Conservation (phyloP, 805 yeast genomes). For the Suhomyces sp. region DNA sequence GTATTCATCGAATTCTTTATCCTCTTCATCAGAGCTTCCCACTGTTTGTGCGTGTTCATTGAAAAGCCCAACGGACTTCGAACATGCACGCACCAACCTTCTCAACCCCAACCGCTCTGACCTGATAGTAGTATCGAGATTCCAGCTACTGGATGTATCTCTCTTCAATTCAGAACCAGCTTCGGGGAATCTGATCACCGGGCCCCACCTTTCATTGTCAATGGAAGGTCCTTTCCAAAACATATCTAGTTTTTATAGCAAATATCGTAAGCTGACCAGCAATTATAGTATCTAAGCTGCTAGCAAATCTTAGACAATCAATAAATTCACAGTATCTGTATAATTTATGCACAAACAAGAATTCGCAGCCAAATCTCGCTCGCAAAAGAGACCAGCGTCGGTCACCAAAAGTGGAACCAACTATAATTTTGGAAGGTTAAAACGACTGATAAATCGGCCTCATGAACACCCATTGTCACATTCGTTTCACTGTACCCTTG, state of each 20-base stretch:
- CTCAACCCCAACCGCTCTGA: conserved; percentile 6
- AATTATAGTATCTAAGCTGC: background rate
- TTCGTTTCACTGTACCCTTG: too few species aligned
- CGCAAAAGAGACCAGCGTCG: background rate
- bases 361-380: background rate
- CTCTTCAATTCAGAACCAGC: background rate
- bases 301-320: background rate
- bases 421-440: background rate
- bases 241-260: background rate
- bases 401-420: background rate
- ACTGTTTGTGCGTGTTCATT: background rate
- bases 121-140: background rate
- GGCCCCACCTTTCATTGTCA: background rate
- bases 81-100: conserved; percentile 5
- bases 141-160: background rate
- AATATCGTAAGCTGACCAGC: background rate
- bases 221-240: background rate
- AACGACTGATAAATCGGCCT: background rate
- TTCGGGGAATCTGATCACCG: background rate
- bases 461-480: too few species aligned
- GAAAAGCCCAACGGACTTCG: background rate
- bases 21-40: background rate
- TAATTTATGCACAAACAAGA: background rate
- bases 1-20: background rate
- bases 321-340: background rate